phyloP scores from a whole-genome alignment of 1,284 basidiomycete species.

The Nidula niveotomentosa region DNA sequence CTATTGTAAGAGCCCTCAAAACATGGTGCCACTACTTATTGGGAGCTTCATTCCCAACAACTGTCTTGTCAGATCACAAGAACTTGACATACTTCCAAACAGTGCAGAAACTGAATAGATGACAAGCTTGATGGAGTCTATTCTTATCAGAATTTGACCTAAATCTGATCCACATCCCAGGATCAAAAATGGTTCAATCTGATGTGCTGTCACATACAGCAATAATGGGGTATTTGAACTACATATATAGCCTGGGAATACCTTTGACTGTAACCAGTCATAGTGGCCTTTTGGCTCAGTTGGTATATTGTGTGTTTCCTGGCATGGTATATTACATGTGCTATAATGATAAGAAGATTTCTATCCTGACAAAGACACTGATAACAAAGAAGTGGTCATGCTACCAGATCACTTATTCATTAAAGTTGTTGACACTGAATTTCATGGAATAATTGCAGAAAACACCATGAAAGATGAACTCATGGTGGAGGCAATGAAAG shows the following conservation, averaged over 20 bases:
- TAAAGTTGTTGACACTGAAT: background rate
- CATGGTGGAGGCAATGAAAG: background rate
- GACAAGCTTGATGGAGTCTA: conserved; percentile 1
- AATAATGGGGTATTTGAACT: no score
- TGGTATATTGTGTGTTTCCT: no score
- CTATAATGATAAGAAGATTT: background rate
- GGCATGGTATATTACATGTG: background rate
- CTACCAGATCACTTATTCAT: background rate
- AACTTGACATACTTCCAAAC: conserved; percentile 1
- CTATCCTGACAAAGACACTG: background rate
- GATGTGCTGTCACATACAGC: no score
- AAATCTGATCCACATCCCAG: no score
- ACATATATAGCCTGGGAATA: background rate
- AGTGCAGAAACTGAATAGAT: background rate
- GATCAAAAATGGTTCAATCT: no score
- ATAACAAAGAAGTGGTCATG: background rate
- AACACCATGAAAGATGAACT: background rate
- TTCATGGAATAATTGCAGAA: background rate
- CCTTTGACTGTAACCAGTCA: no score
- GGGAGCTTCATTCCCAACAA: background rate
- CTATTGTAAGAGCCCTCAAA: conserved; percentile 6
- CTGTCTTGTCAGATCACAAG: conserved; percentile 5
- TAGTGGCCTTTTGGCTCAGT: background rate
- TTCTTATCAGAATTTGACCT: conserved; percentile 1
- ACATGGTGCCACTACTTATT: conserved; percentile 6